These are phyloP conservation scores for Saturnispora zaruensis DNA, from an alignment of 805 yeast genomes.

Conservation along the genomic window DNA sequence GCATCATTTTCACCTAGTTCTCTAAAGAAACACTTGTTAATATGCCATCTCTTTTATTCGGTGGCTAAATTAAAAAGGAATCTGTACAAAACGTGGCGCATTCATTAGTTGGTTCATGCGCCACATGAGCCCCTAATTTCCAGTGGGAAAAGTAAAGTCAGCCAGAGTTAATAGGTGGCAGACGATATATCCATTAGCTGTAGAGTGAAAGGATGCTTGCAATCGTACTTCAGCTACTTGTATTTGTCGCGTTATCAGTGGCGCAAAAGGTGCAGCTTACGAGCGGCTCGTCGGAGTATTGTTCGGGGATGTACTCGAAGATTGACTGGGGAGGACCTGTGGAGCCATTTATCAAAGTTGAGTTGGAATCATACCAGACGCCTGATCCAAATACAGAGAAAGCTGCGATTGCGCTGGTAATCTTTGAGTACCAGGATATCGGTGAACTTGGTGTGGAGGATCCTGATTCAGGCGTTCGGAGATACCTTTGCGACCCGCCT, in stretches of 20 bases:
- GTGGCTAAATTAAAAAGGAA: background rate
- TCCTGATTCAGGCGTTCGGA: slow-evolving; percentile 33
- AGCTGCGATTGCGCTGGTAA: slow-evolving; percentile 51
- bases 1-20: background rate
- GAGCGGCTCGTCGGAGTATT: slow-evolving; percentile 50
- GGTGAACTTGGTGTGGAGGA: slow-evolving; percentile 51
- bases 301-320: slow-evolving; percentile 86
- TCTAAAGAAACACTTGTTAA: background rate
- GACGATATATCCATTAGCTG: background rate
- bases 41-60: background rate
- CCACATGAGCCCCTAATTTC: background rate
- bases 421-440: slow-evolving; percentile 80
- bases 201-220: background rate
- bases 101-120: background rate
- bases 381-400: slow-evolving; percentile 32
- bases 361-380: slow-evolving; percentile 27
- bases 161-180: background rate
- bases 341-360: slow-evolving; percentile 52
- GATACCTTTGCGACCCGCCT: slow-evolving; percentile 67
- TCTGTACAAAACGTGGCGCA: background rate
- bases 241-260: slow-evolving; percentile 7
- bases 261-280: slow-evolving; percentile 45
- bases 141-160: background rate
- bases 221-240: background rate
- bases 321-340: slow-evolving; percentile 78